Percentiles rank a stretch among this genome's conserved stretches.
Conservation (phyloP, 2,329 filamentous ascomycete species). For the Verticillium dahliae region DNA sequence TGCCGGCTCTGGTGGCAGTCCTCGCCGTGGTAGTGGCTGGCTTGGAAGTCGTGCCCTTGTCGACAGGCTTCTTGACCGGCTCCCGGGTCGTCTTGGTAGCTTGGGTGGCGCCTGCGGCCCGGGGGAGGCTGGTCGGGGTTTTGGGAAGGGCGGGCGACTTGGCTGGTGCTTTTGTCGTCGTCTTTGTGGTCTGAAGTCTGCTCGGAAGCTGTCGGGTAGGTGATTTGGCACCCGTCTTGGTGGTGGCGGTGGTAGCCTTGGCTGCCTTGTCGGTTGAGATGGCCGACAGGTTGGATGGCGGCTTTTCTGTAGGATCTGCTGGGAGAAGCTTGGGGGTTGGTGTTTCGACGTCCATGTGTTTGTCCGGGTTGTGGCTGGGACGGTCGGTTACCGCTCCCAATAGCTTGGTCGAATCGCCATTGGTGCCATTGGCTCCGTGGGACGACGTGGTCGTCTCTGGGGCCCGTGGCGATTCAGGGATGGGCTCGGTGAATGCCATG, state of each 20-base stretch:
- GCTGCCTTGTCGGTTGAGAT: slow-evolving; percentile 15
- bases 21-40: slow-evolving; percentile 20
- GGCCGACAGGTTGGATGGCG: background rate
- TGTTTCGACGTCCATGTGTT: slow-evolving; percentile 31
- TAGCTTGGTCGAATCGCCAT: slow-evolving; percentile 8
- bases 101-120: background rate
- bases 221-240: slow-evolving; percentile 20
- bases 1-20: slow-evolving; percentile 19
- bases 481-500: slow-evolving; percentile 24
- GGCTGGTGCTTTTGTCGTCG: slow-evolving; percentile 22
- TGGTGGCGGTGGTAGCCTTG: slow-evolving; percentile 15
- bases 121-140: slow-evolving; percentile 23
- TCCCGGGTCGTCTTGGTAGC: slow-evolving; percentile 16
- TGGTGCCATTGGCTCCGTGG: slow-evolving; percentile 15
- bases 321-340: slow-evolving; percentile 21
- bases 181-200: slow-evolving; percentile 19
- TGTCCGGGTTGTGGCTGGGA: slow-evolving; percentile 32
- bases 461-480: slow-evolving; percentile 33
- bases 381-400: slow-evolving; percentile 20
- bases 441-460: slow-evolving; percentile 6
- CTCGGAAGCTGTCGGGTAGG: slow-evolving; percentile 17
- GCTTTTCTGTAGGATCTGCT: slow-evolving; percentile 18
- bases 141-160: slow-evolving; percentile 31
- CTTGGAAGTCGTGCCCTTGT: slow-evolving; percentile 25
- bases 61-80: slow-evolving; percentile 14